A percentile compares a stretch with the other conserved stretches of the same genome.
These are phyloP conservation scores for Pezicula neosporulosa DNA, from an alignment of 2,329 filamentous ascomycete genomes.

Conservation along the genomic window DNA sequence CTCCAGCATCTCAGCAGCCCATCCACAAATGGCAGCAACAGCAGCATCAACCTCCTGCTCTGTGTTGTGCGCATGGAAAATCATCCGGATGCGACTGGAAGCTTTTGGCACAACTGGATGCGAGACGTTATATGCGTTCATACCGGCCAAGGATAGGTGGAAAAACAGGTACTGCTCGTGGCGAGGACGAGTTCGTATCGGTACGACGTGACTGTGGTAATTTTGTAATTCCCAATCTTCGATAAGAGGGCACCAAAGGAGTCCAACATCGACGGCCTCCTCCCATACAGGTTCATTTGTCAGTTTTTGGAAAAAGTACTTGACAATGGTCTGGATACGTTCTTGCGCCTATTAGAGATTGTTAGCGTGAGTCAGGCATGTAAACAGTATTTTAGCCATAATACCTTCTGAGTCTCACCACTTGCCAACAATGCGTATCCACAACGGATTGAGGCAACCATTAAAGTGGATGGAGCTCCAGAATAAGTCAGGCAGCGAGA, in stretches of 20 bases:
- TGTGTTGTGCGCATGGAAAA: constrained; percentile 39
- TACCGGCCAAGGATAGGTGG: background rate
- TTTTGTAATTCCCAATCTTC: constrained; percentile 24
- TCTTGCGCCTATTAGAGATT: constrained; percentile 4
- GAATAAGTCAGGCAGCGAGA: constrained; percentile 37
- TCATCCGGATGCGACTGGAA: constrained; percentile 34
- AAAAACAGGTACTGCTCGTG: constrained; percentile 1
- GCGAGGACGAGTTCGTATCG: constrained; percentile 23
- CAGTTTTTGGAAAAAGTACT: constrained; percentile 24
- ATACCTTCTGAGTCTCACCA: too few species aligned
- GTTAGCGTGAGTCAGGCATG: too few species aligned
- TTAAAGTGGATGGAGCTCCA: constrained; percentile 37
- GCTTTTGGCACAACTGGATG: constrained; percentile 37
- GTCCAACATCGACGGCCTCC: constrained; percentile 18
- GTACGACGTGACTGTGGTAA: constrained; percentile 27
- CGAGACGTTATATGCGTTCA: constrained; percentile 25
- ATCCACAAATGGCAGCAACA: constrained; percentile 26
- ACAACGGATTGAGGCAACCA: constrained; percentile 34
- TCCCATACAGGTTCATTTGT: constrained; percentile 20
- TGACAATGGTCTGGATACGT: constrained; percentile 20
- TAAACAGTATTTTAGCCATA: too few species aligned
- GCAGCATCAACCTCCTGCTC: constrained; percentile 30
- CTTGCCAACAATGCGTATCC: constrained; percentile 24
- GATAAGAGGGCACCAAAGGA: constrained; percentile 25
- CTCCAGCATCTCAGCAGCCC: constrained; percentile 29